A percentile compares a stretch with the other conserved stretches of the same genome.
These are phyloP conservation scores for Scleromitrula shiraiana DNA, from an alignment of 2,329 filamentous ascomycete species.

Conservation along the genomic window DNA sequence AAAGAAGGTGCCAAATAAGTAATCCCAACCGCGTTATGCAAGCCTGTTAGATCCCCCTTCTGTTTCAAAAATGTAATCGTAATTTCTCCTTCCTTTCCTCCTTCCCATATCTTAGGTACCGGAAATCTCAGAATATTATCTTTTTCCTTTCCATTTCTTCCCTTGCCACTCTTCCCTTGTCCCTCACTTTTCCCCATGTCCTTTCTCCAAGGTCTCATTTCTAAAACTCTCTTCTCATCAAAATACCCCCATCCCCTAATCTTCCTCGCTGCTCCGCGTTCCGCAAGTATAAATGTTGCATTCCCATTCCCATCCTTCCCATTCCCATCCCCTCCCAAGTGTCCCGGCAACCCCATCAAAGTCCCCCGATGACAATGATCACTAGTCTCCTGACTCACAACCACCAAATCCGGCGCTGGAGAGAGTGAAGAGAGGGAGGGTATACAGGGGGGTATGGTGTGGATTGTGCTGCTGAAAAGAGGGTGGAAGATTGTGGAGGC, in stretches of 20 bases:
- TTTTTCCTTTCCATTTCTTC: constrained; percentile 33
- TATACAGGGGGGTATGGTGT: constrained; percentile 48
- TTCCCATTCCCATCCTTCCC: no score
- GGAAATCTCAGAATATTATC: constrained; percentile 36
- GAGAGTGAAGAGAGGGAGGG: constrained; percentile 44
- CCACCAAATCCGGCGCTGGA: constrained; percentile 45
- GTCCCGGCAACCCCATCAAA: constrained; percentile 53
- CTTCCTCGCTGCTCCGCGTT: constrained; percentile 53
- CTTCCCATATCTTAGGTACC: no score
- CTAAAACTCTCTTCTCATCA: no score
- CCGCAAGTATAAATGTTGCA: constrained; percentile 57
- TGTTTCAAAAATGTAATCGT: constrained; percentile 60
- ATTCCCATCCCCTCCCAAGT: no score
- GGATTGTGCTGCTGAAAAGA: constrained; percentile 51
- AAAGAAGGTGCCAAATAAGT: constrained; percentile 55
- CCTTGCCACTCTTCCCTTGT: no score
- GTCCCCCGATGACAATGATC: constrained; percentile 67
- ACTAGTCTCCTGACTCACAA: constrained; percentile 53
- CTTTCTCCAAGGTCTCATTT: no score
- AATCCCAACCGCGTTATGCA: constrained; percentile 62
- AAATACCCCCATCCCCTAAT: constrained; percentile 66
- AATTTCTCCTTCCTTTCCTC: no score
- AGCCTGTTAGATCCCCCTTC: constrained; percentile 48
- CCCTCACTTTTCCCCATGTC: no score
- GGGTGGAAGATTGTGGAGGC: constrained; percentile 52